phyloP scores from a whole-genome alignment of 306 rosid genomes.

The Castanea mollissima region DNA sequence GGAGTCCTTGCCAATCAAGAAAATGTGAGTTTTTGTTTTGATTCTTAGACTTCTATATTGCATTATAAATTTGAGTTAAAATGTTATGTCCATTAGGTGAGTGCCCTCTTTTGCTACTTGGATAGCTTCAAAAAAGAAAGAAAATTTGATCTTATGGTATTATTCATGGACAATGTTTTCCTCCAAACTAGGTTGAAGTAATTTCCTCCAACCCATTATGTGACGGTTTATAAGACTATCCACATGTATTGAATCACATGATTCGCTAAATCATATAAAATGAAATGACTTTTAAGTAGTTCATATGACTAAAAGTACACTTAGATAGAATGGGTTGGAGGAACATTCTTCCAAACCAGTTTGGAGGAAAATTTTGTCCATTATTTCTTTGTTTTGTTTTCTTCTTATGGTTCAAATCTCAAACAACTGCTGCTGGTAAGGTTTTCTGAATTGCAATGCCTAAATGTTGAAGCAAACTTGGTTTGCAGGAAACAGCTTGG shows the following conservation, averaged over 20 bases:
- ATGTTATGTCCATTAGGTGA: neutral
- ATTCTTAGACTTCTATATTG: neutral
- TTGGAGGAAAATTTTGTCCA: no score
- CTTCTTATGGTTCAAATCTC: constrained; percentile 4
- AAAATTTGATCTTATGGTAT: neutral
- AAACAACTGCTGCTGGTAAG: neutral
- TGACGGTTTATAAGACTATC: no score
- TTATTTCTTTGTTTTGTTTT: constrained; percentile 6
- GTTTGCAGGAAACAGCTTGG: constrained; percentile 93
- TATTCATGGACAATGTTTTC: no score
- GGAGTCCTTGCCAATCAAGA: constrained; percentile 81
- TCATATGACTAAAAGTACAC: no score
- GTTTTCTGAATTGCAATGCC: constrained; percentile 1
- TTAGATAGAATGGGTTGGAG: no score
- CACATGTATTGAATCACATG: no score
- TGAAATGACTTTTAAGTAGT: no score
- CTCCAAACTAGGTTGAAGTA: no score
- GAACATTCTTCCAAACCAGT: no score
- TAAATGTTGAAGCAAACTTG: constrained; percentile 22
- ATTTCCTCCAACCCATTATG: no score
- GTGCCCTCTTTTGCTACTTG: neutral
- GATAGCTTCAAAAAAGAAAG: neutral
- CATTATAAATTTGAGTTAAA: neutral
- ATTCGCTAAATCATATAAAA: no score
- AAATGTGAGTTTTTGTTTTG: constrained; percentile 56